phyloP scores from a whole-genome alignment of 768 basidiomycete genomes.

The Tricholomella constricta region DNA sequence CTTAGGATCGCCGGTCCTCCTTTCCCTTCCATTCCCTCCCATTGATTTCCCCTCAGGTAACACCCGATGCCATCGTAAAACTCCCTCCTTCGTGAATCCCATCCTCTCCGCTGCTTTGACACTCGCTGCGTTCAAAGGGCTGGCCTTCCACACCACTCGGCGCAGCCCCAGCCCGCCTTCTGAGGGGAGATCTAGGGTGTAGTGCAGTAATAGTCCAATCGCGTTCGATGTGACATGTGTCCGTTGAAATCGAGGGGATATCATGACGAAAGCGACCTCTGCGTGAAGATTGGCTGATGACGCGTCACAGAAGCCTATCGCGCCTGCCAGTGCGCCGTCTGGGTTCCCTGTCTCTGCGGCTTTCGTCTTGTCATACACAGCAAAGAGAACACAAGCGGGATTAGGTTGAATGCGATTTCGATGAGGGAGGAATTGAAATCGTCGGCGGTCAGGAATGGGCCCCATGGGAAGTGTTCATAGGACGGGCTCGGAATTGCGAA shows the following conservation, averaged over 20 bases:
- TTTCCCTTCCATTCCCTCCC: conserved; percentile 32
- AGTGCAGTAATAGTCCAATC: conserved; percentile 50
- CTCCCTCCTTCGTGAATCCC: conserved; percentile 59
- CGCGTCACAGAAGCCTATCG: conserved; percentile 52
- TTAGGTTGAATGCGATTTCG: conserved; percentile 37
- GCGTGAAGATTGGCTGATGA: conserved; percentile 41
- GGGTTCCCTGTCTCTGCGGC: neutral
- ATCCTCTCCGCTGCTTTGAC: conserved; percentile 54
- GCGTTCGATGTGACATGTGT: conserved; percentile 65
- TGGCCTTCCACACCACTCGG: conserved; percentile 63
- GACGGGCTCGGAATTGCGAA: conserved; percentile 38
- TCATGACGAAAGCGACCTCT: conserved; percentile 59
- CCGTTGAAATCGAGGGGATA: conserved; percentile 59
- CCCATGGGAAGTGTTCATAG: conserved; percentile 51
- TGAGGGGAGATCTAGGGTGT: conserved; percentile 42
- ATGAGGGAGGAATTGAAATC: conserved; percentile 39
- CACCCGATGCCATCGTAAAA: conserved; percentile 56
- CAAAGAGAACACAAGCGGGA: conserved; percentile 44
- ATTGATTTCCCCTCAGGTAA: conserved; percentile 40
- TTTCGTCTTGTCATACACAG: conserved; percentile 53
- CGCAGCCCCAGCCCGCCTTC: conserved; percentile 54
- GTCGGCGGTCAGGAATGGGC: conserved; percentile 42
- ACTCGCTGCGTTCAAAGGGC: conserved; percentile 48
- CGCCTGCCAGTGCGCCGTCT: conserved; percentile 47
- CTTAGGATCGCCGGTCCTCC: conserved; percentile 39